Evolutionary conservation across 805 yeast genomes (phyloP).

Genomic region (Ogataea haglerorum): DNA sequence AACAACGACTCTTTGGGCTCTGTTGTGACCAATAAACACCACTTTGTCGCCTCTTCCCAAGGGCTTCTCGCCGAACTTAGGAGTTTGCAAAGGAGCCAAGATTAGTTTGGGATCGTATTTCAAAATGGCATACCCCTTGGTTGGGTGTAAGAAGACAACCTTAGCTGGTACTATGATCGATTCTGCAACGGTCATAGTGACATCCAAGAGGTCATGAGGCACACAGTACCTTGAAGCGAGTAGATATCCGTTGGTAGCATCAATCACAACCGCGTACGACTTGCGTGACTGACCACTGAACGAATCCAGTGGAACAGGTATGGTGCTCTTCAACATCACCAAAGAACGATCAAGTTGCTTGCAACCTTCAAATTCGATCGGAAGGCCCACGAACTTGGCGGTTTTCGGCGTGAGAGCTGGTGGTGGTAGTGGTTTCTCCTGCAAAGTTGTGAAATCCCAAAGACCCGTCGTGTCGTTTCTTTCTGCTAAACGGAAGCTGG

Average conservation of each 20-base stretch:
- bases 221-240: slow-evolving; percentile 73
- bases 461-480: slow-evolving; percentile 55
- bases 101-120: slow-evolving; percentile 78
- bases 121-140: slow-evolving; percentile 78
- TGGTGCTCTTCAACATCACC: slow-evolving; percentile 61
- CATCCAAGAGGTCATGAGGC: slow-evolving; percentile 80
- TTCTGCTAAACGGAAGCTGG: slow-evolving; percentile 63
- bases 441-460: slow-evolving; percentile 52
- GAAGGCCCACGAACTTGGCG: slow-evolving; percentile 70
- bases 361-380: slow-evolving; percentile 53
- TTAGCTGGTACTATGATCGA: slow-evolving; percentile 76
- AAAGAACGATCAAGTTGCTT: slow-evolving; percentile 61
- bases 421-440: slow-evolving; percentile 62
- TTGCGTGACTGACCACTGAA: slow-evolving; percentile 57
- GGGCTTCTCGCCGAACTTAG: slow-evolving; percentile 53
- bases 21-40: slow-evolving; percentile 78
- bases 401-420: slow-evolving; percentile 48
- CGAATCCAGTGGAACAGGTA: slow-evolving; percentile 76
- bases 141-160: slow-evolving; percentile 82
- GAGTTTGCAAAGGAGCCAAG: slow-evolving; percentile 66
- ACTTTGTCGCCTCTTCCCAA: slow-evolving; percentile 73
- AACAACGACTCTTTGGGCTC: slow-evolving; percentile 62
- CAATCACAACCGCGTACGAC: slow-evolving; percentile 78
- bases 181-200: slow-evolving; percentile 78
- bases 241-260: slow-evolving; percentile 75